Evolutionary conservation across 2,329 filamentous ascomycete species (phyloP), one percentile per base, ranked within the genome.

Genomic region (Aspergillus sp.): DNA sequence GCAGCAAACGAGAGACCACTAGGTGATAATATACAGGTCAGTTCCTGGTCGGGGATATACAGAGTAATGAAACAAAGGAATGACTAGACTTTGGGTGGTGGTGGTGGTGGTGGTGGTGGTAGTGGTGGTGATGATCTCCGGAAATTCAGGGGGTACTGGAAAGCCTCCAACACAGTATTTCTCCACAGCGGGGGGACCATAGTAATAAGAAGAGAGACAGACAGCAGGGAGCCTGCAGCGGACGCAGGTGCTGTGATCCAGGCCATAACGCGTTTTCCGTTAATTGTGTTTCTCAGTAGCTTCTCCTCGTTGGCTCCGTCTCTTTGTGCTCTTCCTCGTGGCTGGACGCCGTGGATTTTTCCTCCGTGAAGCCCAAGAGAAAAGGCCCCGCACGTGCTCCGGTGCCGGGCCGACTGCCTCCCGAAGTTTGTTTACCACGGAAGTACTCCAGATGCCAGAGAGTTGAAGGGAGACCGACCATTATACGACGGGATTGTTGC

Each of bases 331-430:
- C n/a, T 36, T 36, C 34, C 34, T 36, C 34, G 34, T 19, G 34
- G 34, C 19, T 19, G 19, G 19, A 19, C 19, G 19, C 19, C 19
- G 19, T 19, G 19, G 19, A 19, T 19, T 19, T 19, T 19, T 19
- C 19, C 19, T 33, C 33, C 33, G 19, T 39, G 36, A 28, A 39
- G 19, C 19, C 19, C 19, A 19, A 19, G 19, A 19, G 19, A 19
- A 19, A 19, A 19, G 19, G 19, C 44, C 45, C 45, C 50, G 43
- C 53, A 55, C 51, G 53, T 53, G 53, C 51, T 38, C 38, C 30
- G 38, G 49, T 50, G 19, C 50, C 55, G 55, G 59, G 48, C 57
- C 53, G 54, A 55, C 49, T 52, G 33, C 48, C 9, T 8, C 12
- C 46, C 46, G 46, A 56, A 30, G 49, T 41, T 53, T 56, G 53